Evolutionary conservation across 805 yeast species (phyloP), one percentile per base, ranked within the genome.

Genomic region (Wickerhamomyces queroliae): DNA sequence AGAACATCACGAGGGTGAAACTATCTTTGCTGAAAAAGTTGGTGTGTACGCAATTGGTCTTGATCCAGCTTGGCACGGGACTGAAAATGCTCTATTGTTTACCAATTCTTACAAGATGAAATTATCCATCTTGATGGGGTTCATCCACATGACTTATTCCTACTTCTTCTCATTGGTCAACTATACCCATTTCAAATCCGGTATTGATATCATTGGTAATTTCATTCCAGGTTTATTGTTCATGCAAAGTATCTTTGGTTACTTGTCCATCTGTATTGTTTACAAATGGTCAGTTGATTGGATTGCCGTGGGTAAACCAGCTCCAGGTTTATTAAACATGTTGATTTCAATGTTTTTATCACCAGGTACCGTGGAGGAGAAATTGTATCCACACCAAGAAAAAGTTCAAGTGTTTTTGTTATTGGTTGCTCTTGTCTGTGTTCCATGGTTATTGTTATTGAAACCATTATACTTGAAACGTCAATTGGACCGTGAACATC

Each of bases 31-130:
- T 7, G 69, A 70, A 30, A 72, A 75, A 51, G 68, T 69, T 13
- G 86, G 91, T 13, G 78, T 78, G 12, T 93, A 93, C 56, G 66
- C 81, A 6, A 67, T 91, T 58, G 99, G 99, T 42, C 64, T 93
- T 37, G 99, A 93, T 64, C 85, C 83, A 46, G 85, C 83, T 12
- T 93, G 99, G 99, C 99, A 93, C 62, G 96, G 97, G n/a, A 76
- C 98, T 34, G 99, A 93, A 49, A 93, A 93, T 67, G 81, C 81
- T 35, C 72, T 93, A 55, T 66, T 95, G 44, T 93, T 93, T 64
- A 76, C 95, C 40, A 93, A 93, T 67, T 90, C 98, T 4, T 93
- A 88, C 67, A 93, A 93, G 72, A 93, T 93, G 99, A 93, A 93
- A 63, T 70, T 93, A 45, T 89, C 98, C 2, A 83, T 93, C 43